Percentiles rank a stretch among this genome's conserved stretches.
Conservation (phyloP, 2,329 filamentous ascomycete genomes). For the Fusarium annulatum region DNA sequence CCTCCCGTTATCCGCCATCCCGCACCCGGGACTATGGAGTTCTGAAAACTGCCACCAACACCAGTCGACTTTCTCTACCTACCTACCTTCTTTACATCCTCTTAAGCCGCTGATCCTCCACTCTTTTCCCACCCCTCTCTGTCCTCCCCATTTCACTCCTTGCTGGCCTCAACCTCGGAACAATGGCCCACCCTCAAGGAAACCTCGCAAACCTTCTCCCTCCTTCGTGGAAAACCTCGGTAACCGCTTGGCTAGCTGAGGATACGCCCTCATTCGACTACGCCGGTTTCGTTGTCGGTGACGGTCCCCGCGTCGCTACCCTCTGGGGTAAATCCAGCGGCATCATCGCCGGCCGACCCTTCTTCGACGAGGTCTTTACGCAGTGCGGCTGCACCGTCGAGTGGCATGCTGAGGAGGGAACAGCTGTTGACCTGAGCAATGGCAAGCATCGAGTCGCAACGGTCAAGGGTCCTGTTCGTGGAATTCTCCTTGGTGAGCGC, state of each 20-base stretch:
- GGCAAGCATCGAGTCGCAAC: slow-evolving; percentile 76
- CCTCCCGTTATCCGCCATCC: slow-evolving; percentile 30
- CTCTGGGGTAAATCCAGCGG: slow-evolving; percentile 79
- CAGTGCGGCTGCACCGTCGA: slow-evolving; percentile 92
- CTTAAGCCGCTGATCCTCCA: background rate
- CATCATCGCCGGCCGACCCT: slow-evolving; percentile 89
- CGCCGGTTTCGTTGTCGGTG: slow-evolving; percentile 94
- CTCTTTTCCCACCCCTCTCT: background rate
- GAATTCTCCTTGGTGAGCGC: slow-evolving; percentile 87
- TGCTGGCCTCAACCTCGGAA: background rate
- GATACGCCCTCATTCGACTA: slow-evolving; percentile 98
- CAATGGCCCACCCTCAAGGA: slow-evolving; percentile 51
- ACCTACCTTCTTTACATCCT: background rate
- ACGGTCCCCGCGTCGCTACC: slow-evolving; percentile 70
- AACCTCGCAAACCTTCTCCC: slow-evolving; percentile 78
- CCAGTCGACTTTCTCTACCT: background rate
- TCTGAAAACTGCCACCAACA: background rate
- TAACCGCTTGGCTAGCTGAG: slow-evolving; percentile 90
- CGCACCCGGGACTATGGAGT: slow-evolving; percentile 12
- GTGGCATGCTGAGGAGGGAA: slow-evolving; percentile 86
- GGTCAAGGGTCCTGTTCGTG: slow-evolving; percentile 83
- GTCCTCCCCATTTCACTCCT: background rate
- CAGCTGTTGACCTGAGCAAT: slow-evolving; percentile 69
- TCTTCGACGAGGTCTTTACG: slow-evolving; percentile 92
- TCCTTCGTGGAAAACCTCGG: slow-evolving; percentile 81